phyloP scores from a whole-genome alignment of 345 rosid species.

The Psidium guajava region DNA sequence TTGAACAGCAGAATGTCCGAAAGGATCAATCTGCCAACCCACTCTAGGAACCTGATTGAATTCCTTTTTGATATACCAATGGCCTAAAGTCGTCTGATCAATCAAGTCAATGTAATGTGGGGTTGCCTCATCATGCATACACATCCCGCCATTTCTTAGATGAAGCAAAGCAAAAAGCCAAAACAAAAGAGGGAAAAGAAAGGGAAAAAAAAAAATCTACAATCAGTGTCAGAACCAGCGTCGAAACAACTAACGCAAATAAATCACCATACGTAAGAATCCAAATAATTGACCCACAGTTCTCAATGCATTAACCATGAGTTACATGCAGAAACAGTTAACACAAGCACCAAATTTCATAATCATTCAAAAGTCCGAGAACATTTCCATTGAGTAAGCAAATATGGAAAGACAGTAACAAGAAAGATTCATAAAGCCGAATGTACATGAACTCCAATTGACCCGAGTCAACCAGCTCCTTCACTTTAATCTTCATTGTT shows the following conservation, averaged over 20 bases:
- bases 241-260: background rate
- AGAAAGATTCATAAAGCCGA: background rate
- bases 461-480: conserved; percentile 75
- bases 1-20: conserved; percentile 92
- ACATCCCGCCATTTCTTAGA: conserved; percentile 82
- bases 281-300: background rate
- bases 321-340: background rate
- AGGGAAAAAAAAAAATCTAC: background rate
- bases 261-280: background rate
- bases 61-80: conserved; percentile 61
- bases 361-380: background rate
- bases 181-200: background rate
- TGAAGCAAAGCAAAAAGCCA: background rate
- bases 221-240: background rate
- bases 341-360: background rate
- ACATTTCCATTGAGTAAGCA: background rate
- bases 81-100: conserved; percentile 94
- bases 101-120: conserved; percentile 87
- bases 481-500: conserved; percentile 55
- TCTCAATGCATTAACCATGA: background rate
- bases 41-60: conserved; percentile 84
- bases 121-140: conserved; percentile 93
- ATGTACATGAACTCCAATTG: conserved; percentile 85
- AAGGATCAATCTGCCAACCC: conserved; percentile 99
- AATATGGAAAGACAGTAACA: background rate